A percentile compares a stretch with the other conserved stretches of the same genome.
Evolutionary conservation across 2,329 filamentous ascomycete genomes (phyloP).

Genomic region (Paecilomyces fulvus): DNA sequence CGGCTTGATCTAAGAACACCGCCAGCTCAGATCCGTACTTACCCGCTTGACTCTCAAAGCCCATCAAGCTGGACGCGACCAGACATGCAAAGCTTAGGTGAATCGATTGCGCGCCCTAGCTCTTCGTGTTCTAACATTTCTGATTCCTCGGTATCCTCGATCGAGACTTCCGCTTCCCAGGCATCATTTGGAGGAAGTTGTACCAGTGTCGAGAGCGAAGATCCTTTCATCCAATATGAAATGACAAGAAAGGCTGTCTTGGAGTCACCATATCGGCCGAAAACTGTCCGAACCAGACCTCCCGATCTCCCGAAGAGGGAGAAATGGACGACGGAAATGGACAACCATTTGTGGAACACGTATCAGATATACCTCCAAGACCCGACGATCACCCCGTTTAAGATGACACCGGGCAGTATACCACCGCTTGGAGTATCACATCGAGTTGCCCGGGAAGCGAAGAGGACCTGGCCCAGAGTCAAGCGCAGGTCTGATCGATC

Average conservation of each 20-base stretch:
- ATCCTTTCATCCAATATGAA: slow-evolving; percentile 45
- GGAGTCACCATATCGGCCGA: slow-evolving; percentile 30
- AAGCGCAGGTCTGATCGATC: slow-evolving; percentile 23
- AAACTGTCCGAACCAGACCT: slow-evolving; percentile 18
- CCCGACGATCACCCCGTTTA: slow-evolving; percentile 58
- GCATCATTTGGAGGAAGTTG: slow-evolving; percentile 52
- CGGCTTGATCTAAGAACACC: slow-evolving; percentile 36
- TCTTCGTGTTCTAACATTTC: slow-evolving; percentile 53
- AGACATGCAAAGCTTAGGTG: slow-evolving; percentile 25
- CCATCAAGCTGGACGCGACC: slow-evolving; percentile 23
- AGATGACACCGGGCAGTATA: slow-evolving; percentile 55
- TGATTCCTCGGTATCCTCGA: slow-evolving; percentile 55
- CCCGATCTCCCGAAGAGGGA: slow-evolving; percentile 16
- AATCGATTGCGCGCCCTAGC: slow-evolving; percentile 45
- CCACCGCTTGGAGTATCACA: slow-evolving; percentile 58
- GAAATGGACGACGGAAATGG: slow-evolving; percentile 55
- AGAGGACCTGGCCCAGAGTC: slow-evolving; percentile 49
- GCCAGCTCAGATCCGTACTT: slow-evolving; percentile 36
- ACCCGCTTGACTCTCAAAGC: slow-evolving; percentile 22
- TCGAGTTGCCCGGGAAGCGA: slow-evolving; percentile 53
- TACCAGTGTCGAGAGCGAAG: slow-evolving; percentile 54
- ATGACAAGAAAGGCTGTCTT: slow-evolving; percentile 26
- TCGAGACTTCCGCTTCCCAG: slow-evolving; percentile 48
- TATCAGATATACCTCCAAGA: slow-evolving; percentile 59
- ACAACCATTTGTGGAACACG: slow-evolving; percentile 57